Conservation (phyloP, 2,329 filamentous ascomycete species). For the Epichloe gansuensis region DNA sequence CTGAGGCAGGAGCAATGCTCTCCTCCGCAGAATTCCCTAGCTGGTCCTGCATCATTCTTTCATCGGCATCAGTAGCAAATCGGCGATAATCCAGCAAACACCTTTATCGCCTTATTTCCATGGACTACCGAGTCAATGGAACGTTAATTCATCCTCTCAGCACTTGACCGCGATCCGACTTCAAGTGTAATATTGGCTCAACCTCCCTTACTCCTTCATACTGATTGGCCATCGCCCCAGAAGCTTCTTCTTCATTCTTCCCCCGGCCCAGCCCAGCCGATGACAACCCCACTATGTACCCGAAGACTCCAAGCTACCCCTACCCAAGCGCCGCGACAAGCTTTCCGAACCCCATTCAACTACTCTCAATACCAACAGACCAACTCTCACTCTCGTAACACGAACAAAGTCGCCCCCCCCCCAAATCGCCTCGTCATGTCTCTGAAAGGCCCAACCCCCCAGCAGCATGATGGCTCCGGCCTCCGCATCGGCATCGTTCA, state of each 20-base stretch:
- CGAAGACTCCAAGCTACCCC: too few species aligned
- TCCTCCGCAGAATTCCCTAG: neutral
- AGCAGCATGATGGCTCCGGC: constrained; percentile 52
- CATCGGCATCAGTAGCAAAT: neutral
- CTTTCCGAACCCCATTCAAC: neutral
- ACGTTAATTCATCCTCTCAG: neutral
- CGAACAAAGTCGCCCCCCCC: neutral
- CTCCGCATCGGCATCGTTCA: constrained; percentile 92
- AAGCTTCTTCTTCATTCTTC: neutral
- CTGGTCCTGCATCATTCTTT: neutral
- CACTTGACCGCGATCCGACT: too few species aligned
- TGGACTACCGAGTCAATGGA: neutral
- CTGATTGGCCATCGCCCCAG: neutral
- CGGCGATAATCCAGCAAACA: too few species aligned
- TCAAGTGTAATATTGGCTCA: too few species aligned
- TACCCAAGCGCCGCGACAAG: too few species aligned
- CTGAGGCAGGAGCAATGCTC: neutral
- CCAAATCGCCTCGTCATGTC: constrained; percentile 21
- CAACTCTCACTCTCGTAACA: neutral
- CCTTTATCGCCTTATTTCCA: too few species aligned
- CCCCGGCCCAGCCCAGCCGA: neutral
- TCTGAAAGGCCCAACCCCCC: constrained; percentile 43
- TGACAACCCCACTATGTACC: neutral
- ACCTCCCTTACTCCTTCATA: too few species aligned
- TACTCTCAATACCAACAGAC: neutral